These are phyloP conservation scores for Colletotrichum abscissum DNA, from an alignment of 2,329 filamentous ascomycete genomes.

Conservation along the genomic window DNA sequence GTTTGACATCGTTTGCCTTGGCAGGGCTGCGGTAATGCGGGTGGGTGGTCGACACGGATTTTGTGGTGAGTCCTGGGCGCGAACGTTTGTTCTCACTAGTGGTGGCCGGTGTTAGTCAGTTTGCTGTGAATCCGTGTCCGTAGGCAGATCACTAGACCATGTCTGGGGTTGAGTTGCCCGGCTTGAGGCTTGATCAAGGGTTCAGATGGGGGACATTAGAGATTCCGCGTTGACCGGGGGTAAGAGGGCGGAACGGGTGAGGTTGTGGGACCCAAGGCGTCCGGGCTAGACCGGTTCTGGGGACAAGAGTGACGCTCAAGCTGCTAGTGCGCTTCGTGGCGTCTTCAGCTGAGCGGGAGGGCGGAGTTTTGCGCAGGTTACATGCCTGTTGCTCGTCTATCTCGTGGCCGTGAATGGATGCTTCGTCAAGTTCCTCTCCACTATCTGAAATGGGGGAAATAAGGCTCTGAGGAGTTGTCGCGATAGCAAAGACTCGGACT, in stretches of 20 bases:
- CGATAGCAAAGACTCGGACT: not conserved
- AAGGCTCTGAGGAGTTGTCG: not conserved
- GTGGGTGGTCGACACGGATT: not conserved
- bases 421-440: too few relatives aligned
- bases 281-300: conserved; percentile 33
- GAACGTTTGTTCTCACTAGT: not conserved
- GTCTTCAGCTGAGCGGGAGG: conserved; percentile 26
- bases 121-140: not conserved
- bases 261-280: not conserved
- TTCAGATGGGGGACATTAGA: not conserved
- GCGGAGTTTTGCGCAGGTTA: conserved; percentile 1
- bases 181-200: not conserved
- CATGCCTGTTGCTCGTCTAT: conserved; percentile 1
- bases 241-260: conserved; percentile 22
- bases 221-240: conserved; percentile 29
- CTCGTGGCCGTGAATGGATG: not conserved
- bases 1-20: conserved; percentile 7
- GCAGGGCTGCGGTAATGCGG: not conserved
- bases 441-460: not conserved
- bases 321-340: conserved; percentile 21
- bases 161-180: not conserved
- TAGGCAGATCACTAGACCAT: not conserved
- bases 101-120: not conserved
- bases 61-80: not conserved
- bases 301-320: not conserved